phyloP scores from a whole-genome alignment of 345 rosid genomes.

The Sonneratia caseolaris region DNA sequence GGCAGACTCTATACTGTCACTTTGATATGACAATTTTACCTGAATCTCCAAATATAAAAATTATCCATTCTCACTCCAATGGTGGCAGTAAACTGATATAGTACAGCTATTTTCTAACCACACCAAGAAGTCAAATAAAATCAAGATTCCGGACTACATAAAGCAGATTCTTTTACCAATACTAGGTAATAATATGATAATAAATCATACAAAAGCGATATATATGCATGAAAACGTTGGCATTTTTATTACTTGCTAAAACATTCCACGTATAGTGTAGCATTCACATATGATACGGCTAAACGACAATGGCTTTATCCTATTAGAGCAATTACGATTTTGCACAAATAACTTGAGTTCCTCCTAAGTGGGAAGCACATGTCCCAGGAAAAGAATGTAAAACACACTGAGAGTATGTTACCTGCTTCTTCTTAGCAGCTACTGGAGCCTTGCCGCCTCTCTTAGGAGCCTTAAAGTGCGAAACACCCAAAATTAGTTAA shows the following conservation, averaged over 20 bases:
- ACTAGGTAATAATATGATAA: neutral
- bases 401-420: conserved; percentile 3
- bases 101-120: too few relatives aligned
- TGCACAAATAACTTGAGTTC: too few relatives aligned
- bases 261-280: neutral
- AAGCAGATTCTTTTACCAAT: neutral
- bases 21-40: too few relatives aligned
- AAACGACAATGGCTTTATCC: too few relatives aligned
- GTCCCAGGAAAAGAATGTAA: too few relatives aligned
- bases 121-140: too few relatives aligned
- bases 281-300: too few relatives aligned
- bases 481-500: neutral
- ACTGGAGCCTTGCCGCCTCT: conserved; percentile 30
- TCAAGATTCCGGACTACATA: too few relatives aligned
- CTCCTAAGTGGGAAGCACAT: neutral
- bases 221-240: neutral
- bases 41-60: neutral
- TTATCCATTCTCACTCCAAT: neutral
- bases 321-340: too few relatives aligned
- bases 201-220: neutral
- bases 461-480: conserved; percentile 33
- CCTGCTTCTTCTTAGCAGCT: conserved; percentile 42
- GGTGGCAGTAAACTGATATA: neutral
- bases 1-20: neutral
- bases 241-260: neutral